phyloP scores from a whole-genome alignment of 2,329 filamentous ascomycete genomes.

The Lasiodiplodia theobromae region DNA sequence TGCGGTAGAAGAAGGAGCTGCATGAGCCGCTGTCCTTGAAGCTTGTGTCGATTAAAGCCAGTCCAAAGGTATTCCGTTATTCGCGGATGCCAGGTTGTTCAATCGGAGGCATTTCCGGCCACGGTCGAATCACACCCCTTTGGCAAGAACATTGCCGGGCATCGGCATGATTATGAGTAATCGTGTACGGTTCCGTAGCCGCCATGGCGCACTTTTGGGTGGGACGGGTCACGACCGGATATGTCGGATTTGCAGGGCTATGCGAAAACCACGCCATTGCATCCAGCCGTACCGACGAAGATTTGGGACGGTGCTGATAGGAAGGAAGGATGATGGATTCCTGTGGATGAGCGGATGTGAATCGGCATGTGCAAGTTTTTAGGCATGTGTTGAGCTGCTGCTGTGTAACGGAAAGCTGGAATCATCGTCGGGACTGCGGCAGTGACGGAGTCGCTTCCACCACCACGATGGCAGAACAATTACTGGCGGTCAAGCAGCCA shows the following conservation, averaged over 20 bases:
- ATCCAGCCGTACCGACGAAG: background rate
- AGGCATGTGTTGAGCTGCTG: background rate
- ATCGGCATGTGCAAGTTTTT: background rate
- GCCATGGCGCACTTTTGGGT: background rate
- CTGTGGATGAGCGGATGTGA: background rate
- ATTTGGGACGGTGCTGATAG: background rate
- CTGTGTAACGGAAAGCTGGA: background rate
- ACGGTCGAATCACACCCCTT: background rate
- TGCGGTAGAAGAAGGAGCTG: background rate
- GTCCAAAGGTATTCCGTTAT: too few species aligned
- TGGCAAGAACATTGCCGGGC: background rate
- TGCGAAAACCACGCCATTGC: background rate
- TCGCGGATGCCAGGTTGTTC: background rate
- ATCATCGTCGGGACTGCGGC: background rate
- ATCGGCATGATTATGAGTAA: background rate
- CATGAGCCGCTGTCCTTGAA: background rate
- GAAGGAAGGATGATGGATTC: background rate
- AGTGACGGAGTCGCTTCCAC: background rate
- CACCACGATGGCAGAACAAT: background rate
- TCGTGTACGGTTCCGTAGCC: background rate
- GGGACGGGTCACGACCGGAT: background rate
- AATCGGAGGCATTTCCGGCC: background rate
- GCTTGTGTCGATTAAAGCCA: conserved; percentile 1
- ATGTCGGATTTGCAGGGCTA: background rate
- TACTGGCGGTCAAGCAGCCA: background rate